These are phyloP conservation scores for Ophiobolus disseminans DNA, from an alignment of 2,329 filamentous ascomycete species.

Conservation along the genomic window DNA sequence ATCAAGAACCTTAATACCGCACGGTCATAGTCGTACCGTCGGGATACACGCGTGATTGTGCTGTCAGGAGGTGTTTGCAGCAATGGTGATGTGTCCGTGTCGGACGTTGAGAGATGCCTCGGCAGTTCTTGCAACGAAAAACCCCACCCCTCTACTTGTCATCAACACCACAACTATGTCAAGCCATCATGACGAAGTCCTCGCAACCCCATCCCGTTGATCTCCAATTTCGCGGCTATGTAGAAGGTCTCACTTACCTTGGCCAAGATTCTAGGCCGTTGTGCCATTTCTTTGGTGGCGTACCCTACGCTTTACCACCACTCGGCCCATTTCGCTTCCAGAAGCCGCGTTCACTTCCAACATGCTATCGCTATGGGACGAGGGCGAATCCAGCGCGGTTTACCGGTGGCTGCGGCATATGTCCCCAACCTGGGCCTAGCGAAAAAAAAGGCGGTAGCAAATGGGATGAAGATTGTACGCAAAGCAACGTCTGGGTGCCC, in stretches of 20 bases:
- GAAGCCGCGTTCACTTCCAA: constrained; percentile 55
- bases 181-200: constrained; percentile 22
- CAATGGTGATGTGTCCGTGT: too few species aligned
- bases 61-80: too few species aligned
- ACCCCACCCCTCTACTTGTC: too few species aligned
- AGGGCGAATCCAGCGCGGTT: constrained; percentile 56
- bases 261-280: constrained; percentile 42
- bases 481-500: constrained; percentile 64
- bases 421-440: constrained; percentile 56
- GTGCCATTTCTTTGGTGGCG: constrained; percentile 62
- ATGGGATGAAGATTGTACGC: constrained; percentile 63
- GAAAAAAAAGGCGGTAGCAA: constrained; percentile 31
- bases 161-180: too few species aligned
- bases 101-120: too few species aligned
- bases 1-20: too few species aligned
- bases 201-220: constrained; percentile 44
- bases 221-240: constrained; percentile 55
- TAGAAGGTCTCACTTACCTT: constrained; percentile 58
- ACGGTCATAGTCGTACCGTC: too few species aligned
- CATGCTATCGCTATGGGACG: constrained; percentile 60
- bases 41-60: too few species aligned
- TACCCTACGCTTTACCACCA: constrained; percentile 64
- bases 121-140: too few species aligned
- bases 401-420: constrained; percentile 52
- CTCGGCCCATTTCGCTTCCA: constrained; percentile 58